phyloP scores from a whole-genome alignment of 2,329 filamentous ascomycete species.

The Talaromyces sp. region DNA sequence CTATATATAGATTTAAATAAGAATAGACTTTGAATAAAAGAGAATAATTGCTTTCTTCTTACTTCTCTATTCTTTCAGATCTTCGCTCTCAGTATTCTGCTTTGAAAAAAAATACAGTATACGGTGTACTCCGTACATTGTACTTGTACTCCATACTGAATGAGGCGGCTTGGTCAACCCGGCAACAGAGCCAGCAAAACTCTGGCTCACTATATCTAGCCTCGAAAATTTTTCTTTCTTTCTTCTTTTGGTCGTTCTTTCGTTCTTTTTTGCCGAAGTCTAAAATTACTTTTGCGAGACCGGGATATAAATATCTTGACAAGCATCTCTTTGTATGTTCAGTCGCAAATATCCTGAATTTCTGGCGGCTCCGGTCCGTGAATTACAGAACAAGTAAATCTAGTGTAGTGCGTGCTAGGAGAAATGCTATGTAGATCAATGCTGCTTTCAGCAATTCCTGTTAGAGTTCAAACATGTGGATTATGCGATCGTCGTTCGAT shows the following conservation, averaged over 20 bases:
- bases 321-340: not conserved
- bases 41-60: not conserved
- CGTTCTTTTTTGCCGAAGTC: not conserved
- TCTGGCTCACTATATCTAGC: not conserved
- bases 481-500: not conserved
- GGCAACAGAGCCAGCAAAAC: constrained; percentile 13
- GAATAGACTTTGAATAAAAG: not conserved
- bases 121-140: constrained; percentile 1
- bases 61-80: not conserved
- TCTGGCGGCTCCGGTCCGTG: not conserved
- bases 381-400: too few species aligned
- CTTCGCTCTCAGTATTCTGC: not conserved
- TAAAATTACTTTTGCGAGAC: not conserved
- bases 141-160: constrained; percentile 4
- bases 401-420: not conserved
- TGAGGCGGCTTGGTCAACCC: constrained; percentile 14
- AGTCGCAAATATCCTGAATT: not conserved
- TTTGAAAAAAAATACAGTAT: not conserved
- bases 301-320: not conserved
- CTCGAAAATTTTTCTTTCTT: constrained; percentile 12
- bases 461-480: constrained; percentile 8
- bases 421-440: constrained; percentile 3
- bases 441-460: not conserved
- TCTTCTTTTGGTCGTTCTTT: not conserved
- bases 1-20: constrained; percentile 4